A percentile compares a stretch with the other conserved stretches of the same genome.
Evolutionary conservation across 2,329 filamentous ascomycete species (phyloP).

Genomic region (Penicillium sp.): DNA sequence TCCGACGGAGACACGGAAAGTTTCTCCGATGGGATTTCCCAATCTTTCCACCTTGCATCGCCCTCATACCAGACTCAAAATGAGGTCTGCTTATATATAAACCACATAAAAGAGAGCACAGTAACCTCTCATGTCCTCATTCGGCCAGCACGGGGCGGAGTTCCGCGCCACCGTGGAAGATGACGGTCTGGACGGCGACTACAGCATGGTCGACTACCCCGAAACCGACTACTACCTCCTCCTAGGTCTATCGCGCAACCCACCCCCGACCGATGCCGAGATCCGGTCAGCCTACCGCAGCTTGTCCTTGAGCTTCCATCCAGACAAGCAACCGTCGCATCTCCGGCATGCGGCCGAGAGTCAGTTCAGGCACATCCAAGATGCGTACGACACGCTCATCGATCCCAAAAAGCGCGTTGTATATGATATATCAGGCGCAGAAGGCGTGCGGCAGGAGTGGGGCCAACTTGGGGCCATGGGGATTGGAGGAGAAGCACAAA

Average conservation of each 20-base stretch:
- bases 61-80: slow-evolving; percentile 5
- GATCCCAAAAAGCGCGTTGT: slow-evolving; percentile 45
- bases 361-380: slow-evolving; percentile 42
- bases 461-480: slow-evolving; percentile 35
- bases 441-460: slow-evolving; percentile 45
- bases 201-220: slow-evolving; percentile 30
- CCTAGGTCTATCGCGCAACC: slow-evolving; percentile 41
- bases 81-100: slow-evolving; percentile 11
- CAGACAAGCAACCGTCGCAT: slow-evolving; percentile 47
- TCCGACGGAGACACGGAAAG: slow-evolving; percentile 21
- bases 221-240: slow-evolving; percentile 46
- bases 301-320: slow-evolving; percentile 47
- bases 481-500: slow-evolving; percentile 30
- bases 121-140: slow-evolving; percentile 15
- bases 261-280: slow-evolving; percentile 43
- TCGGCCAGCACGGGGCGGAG: slow-evolving; percentile 11
- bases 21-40: slow-evolving; percentile 22
- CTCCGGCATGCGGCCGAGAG: slow-evolving; percentile 38
- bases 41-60: slow-evolving; percentile 2
- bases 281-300: slow-evolving; percentile 48
- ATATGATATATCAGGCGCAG: slow-evolving; percentile 46
- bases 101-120: background rate
- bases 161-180: slow-evolving; percentile 18
- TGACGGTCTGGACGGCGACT: slow-evolving; percentile 29
- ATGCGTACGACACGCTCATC: slow-evolving; percentile 46